phyloP scores from a whole-genome alignment of 2,329 filamentous ascomycete species.

The Colletotrichum ledebouriae region DNA sequence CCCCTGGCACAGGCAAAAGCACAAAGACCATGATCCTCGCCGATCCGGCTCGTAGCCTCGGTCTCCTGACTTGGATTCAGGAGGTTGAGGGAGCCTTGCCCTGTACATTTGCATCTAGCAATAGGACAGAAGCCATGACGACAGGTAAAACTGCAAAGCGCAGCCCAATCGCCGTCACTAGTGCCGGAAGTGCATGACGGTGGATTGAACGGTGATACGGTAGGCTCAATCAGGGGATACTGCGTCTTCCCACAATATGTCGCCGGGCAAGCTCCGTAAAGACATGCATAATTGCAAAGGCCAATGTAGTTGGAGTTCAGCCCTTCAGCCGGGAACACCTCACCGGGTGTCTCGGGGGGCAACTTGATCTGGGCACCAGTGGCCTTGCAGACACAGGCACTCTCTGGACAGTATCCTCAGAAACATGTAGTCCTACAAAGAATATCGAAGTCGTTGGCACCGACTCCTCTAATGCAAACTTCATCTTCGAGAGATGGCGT shows the following conservation, averaged over 20 bases:
- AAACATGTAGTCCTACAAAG: conserved; percentile 51
- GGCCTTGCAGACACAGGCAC: conserved; percentile 50
- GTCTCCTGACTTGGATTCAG: conserved; percentile 12
- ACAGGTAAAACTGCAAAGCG: conserved; percentile 60
- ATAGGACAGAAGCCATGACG: conserved; percentile 60
- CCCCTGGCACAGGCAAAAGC: conserved; percentile 20
- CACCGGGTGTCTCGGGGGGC: neutral
- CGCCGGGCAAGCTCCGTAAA: conserved; percentile 59
- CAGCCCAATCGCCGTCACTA: conserved; percentile 11
- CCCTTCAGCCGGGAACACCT: conserved; percentile 9
- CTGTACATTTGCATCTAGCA: conserved; percentile 46
- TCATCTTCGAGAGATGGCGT: conserved; percentile 24
- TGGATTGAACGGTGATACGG: conserved; percentile 26
- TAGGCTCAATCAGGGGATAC: conserved; percentile 7
- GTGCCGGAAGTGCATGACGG: conserved; percentile 45
- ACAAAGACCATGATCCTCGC: conserved; percentile 19
- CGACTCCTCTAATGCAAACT: conserved; percentile 47
- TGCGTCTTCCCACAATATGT: conserved; percentile 44
- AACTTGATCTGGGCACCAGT: conserved; percentile 48
- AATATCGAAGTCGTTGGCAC: conserved; percentile 51
- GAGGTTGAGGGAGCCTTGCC: conserved; percentile 7
- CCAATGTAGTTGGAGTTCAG: conserved; percentile 22
- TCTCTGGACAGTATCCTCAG: conserved; percentile 50
- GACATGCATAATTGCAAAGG: conserved; percentile 50
- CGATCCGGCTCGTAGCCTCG: conserved; percentile 1